Conservation (phyloP, 148 eudicot genomes). For the Amaranthus hypochondriacus region DNA sequence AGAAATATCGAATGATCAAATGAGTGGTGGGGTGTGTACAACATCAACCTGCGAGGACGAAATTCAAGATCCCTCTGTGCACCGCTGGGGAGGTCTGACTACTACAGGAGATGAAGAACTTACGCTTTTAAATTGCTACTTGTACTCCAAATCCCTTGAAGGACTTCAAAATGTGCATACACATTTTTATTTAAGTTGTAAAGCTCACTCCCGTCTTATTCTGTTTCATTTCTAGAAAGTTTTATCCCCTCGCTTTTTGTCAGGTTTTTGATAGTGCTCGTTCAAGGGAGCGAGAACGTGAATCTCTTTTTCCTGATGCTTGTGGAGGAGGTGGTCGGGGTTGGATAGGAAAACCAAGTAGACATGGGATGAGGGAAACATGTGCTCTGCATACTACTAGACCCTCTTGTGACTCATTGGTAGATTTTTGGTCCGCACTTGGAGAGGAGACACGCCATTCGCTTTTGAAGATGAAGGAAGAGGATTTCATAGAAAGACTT, state of each 20-base stretch:
- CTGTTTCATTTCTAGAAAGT: conserved; percentile 16
- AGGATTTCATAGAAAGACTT: conserved; percentile 93
- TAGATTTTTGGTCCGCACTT: conserved; percentile 97
- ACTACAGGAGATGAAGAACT: conserved; percentile 76
- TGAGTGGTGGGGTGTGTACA: conserved; percentile 28
- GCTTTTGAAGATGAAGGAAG: conserved; percentile 93
- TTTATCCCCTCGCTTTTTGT: conserved; percentile 19
- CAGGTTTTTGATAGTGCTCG: conserved; percentile 96
- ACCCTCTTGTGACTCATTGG: conserved; percentile 92
- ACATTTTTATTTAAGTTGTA: neutral
- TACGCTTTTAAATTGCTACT: conserved; percentile 79
- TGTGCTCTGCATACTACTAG: conserved; percentile 98
- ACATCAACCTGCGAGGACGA: conserved; percentile 48
- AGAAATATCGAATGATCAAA: conserved; percentile 37
- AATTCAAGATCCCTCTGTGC: conserved; percentile 89
- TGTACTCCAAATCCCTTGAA: conserved; percentile 68
- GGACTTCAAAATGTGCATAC: conserved; percentile 72
- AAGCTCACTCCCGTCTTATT: neutral
- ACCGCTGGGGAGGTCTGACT: conserved; percentile 97
- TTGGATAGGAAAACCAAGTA: conserved; percentile 97
- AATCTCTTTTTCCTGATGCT: conserved; percentile 94
- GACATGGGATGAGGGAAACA: conserved; percentile 91
- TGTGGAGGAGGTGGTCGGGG: conserved; percentile 98
- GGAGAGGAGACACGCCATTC: conserved; percentile 92
- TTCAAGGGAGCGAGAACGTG: conserved; percentile 93